Evolutionary conservation across 2,329 filamentous ascomycete genomes (phyloP), one percentile per base, ranked within the genome.

Genomic region (Fusarium pininemorale): DNA sequence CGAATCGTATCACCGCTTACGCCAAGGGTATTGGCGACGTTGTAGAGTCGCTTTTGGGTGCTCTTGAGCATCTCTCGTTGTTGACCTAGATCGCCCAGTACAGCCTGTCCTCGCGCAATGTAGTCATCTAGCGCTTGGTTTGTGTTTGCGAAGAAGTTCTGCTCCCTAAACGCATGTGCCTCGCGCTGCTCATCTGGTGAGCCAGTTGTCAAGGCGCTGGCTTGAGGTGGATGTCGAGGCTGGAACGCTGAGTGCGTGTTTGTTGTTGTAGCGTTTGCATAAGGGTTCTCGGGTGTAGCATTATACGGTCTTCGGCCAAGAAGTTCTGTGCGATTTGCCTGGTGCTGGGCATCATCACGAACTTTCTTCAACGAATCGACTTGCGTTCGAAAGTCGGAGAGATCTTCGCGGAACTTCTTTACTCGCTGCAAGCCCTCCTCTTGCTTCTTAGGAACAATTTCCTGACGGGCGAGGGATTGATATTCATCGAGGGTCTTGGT

Each of bases 31-130:
- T 97, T 98, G 12, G 94, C 96, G 26, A 98, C 95, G 77, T 90
- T 96, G 81, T 98, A 98, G 56, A 99, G 86, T 81, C 91, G 91
- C 82, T 92, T 92, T 84, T 99, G 96, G 28, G 96, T 98, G 58
- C 92, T 94, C 86, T 99, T 99, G 73, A 99, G 87, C 85, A 98
- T 95, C 81, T 98, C 96, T 62, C 94, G 90, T 85, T 99, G 96
- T 79, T 96, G 89, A 7, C 94, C 93, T 63, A 99, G 83, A 83
- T 98, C 95, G 12, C 93, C 93, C 35, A 98, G 87, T 42, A 99
- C 96, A 2, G 95, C 94, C 80, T 97, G 91, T 0, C 96, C 96
- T 6, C 96, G 88, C 54, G 97, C 95, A 64, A 99, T 90, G 80
- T 98, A 99, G 76, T 98, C 96, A 81, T 99, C 96, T 3, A 99